These are phyloP conservation scores for Schizonepeta tenuifolia DNA, from an alignment of 257 asterid genomes.

Conservation along the genomic window DNA sequence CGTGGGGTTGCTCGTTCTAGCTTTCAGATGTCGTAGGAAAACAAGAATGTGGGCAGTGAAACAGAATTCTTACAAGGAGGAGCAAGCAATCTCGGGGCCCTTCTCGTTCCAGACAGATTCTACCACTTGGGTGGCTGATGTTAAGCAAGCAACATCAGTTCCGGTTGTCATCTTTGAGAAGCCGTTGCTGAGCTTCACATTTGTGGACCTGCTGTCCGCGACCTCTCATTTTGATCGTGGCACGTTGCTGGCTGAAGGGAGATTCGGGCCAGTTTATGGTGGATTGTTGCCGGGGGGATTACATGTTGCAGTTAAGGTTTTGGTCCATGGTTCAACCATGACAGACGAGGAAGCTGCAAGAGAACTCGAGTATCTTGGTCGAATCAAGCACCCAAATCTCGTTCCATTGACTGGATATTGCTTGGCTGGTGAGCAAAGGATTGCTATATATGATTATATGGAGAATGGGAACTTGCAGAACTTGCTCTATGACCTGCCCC, in stretches of 20 bases:
- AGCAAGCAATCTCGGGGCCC: constrained; percentile 73
- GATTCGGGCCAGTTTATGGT: constrained; percentile 85
- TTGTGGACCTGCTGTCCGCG: constrained; percentile 76
- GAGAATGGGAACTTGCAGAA: constrained; percentile 84
- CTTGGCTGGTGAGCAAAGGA: constrained; percentile 90
- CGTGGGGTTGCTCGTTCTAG: constrained; percentile 69
- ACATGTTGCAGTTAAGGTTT: constrained; percentile 80
- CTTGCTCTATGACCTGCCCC: constrained; percentile 78
- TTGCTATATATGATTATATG: constrained; percentile 87
- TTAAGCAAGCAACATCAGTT: constrained; percentile 74
- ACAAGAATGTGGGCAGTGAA: constrained; percentile 68
- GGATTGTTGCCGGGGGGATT: constrained; percentile 75
- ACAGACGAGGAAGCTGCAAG: constrained; percentile 81
- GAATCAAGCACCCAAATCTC: constrained; percentile 82
- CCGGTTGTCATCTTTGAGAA: constrained; percentile 79
- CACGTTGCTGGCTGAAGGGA: constrained; percentile 80
- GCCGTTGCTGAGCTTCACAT: constrained; percentile 81
- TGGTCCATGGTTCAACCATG: constrained; percentile 78
- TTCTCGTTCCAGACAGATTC: constrained; percentile 82
- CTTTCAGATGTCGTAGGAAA: constrained; percentile 76
- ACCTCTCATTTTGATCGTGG: constrained; percentile 79
- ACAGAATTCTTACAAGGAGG: constrained; percentile 63
- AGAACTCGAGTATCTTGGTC: constrained; percentile 82
- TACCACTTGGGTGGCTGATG: constrained; percentile 88
- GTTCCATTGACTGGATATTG: constrained; percentile 83